Base-by-base conservation (phyloP, 2,329 filamentous ascomycete species). In the Arthroderma sp. region DNA sequence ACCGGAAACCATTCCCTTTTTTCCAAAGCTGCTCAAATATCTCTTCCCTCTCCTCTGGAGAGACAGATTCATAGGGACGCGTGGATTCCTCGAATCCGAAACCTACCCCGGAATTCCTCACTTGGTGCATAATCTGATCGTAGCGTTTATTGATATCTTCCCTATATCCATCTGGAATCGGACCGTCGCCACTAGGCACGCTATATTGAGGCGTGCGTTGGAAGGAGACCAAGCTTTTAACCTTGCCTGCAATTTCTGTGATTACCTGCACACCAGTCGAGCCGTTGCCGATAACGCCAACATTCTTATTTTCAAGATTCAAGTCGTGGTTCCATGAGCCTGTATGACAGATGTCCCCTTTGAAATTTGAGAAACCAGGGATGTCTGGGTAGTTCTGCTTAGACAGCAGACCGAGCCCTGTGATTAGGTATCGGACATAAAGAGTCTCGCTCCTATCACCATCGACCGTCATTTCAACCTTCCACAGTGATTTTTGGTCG, bases 341-440 rank as follows among this genome's bases (percentile, higher is more conserved):
- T 1, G 68, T 65, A 51, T 72, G 68, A 46, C 70, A 68, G 34
- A 58, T 58, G 4, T 62, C 53, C 8, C 68, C 66, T 33, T 61
- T 48, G 50, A 68, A 71, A 0, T 48, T 53, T 32, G 55, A 57
- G 15, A 66, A 48, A 1, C 65, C 66, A 9, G 57, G 53, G 5
- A 66, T 69, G 7, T 62, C 68, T 15, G 66, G 58, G 1, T 80
- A 56, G 8, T 70, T 69, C 0, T 65, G 62, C 8, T 69, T 59
- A 3, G 60, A 57, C 1, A 68, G 61, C 22, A 70, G 66, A 3
- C 68, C 68, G 22, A 60, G 57, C 3, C 64, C 64, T 4, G 59
- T 56, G 6, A 66, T 57, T 3, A 69, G 58, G 51, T 66, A 72
- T 7, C 61, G 55, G 1, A 64, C 59, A 32, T 49, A 54, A 43